These are phyloP conservation scores for Starmerella bombicola DNA, from an alignment of 805 yeast species.

Conservation along the genomic window DNA sequence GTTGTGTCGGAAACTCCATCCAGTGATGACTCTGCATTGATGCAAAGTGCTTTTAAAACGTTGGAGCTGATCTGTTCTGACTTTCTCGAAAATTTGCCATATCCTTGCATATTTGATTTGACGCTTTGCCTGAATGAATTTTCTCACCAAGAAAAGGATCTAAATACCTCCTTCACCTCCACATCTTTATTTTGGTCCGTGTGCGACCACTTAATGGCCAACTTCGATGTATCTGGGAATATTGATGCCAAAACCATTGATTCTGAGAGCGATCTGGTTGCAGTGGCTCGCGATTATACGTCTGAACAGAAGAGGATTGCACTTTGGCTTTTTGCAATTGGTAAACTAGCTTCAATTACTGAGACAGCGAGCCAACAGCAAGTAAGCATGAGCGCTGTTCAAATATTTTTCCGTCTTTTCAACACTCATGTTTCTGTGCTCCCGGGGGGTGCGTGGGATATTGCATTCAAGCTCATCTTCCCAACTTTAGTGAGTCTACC, in stretches of 20 bases:
- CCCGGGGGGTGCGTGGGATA: conserved; percentile 46
- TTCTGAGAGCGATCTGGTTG: conserved; percentile 20
- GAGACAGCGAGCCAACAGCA: conserved; percentile 51
- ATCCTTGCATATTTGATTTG: conserved; percentile 46
- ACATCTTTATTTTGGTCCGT: conserved; percentile 87
- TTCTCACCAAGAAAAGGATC: conserved; percentile 55
- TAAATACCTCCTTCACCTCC: conserved; percentile 82
- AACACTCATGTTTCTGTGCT: conserved; percentile 53
- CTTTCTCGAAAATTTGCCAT: conserved; percentile 61
- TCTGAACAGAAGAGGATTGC: conserved; percentile 26
- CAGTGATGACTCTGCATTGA: conserved; percentile 31
- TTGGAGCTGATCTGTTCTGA: conserved; percentile 77
- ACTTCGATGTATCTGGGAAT: conserved; percentile 19
- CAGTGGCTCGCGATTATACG: conserved; percentile 20
- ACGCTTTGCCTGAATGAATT: conserved; percentile 64
- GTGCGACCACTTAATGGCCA: conserved; percentile 50
- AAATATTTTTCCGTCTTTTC: conserved; percentile 72
- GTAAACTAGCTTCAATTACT: conserved; percentile 50
- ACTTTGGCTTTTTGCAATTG: conserved; percentile 53
- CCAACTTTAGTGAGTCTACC: conserved; percentile 32
- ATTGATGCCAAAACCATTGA: conserved; percentile 1
- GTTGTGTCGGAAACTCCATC: conserved; percentile 32
- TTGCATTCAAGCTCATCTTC: conserved; percentile 54
- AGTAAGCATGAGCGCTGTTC: conserved; percentile 80
- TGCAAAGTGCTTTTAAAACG: conserved; percentile 65